Evolutionary conservation across 148 eudicot genomes (phyloP).

Genomic region (Chenopodium berlandieri): DNA sequence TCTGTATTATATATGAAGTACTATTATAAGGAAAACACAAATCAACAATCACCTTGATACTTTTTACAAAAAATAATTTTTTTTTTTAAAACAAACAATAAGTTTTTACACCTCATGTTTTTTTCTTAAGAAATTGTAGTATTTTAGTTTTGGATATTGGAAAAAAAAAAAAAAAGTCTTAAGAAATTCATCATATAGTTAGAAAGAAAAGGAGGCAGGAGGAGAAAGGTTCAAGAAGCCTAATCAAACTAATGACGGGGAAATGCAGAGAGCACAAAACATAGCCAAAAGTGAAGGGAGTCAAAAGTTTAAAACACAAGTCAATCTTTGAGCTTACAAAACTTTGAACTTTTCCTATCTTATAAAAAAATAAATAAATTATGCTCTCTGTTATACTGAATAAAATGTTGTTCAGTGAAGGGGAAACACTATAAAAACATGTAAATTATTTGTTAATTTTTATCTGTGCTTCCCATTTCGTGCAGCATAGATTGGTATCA

Average conservation of each 20-base stretch:
- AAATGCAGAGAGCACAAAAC: neutral
- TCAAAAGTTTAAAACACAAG: neutral
- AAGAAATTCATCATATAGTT: too few species aligned
- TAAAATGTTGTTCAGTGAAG: neutral
- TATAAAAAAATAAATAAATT: too few species aligned
- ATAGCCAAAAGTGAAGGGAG: neutral
- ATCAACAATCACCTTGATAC: too few species aligned
- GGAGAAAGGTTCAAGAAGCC: neutral
- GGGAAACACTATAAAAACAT: neutral
- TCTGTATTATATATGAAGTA: too few species aligned
- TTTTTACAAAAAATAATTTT: too few species aligned
- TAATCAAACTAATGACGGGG: neutral
- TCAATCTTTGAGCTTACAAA: neutral
- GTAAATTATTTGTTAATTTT: neutral
- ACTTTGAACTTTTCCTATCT: neutral
- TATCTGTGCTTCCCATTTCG: neutral
- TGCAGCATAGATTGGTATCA: neutral
- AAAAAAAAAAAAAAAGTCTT: too few species aligned
- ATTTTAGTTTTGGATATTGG: too few species aligned
- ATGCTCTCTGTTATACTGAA: neutral
- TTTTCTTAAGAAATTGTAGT: too few species aligned
- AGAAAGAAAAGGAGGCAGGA: neutral
- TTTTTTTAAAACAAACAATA: too few species aligned
- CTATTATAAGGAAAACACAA: too few species aligned
- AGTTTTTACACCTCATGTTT: too few species aligned